Percentiles rank a stretch among this genome's conserved stretches.
phyloP scores from a whole-genome alignment of 208 protist species.

The Acanthamoeba sp. region DNA sequence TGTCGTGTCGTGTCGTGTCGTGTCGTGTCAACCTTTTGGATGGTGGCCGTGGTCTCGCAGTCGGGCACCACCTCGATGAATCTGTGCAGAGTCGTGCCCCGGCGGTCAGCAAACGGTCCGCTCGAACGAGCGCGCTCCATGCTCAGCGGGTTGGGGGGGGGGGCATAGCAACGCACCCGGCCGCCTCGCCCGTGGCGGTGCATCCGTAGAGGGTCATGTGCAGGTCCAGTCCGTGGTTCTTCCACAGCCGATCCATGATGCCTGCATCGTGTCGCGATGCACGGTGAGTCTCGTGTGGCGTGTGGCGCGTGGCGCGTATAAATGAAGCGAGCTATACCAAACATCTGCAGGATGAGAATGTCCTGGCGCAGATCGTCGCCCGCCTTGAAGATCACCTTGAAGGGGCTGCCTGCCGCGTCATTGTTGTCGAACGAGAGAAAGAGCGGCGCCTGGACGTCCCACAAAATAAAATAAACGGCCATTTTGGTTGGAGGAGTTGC shows the following conservation, averaged over 20 bases:
- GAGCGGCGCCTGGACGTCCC: neutral
- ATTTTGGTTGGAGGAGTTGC: too few relatives aligned
- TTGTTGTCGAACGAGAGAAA: neutral
- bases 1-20: too few relatives aligned
- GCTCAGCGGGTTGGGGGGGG: too few relatives aligned
- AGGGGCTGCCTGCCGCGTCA: slow-evolving; percentile 87
- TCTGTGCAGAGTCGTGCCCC: too few relatives aligned
- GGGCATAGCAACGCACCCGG: slow-evolving; percentile 72
- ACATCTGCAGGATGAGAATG: slow-evolving; percentile 88
- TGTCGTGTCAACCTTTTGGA: slow-evolving; percentile 79
- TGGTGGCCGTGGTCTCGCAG: slow-evolving; percentile 85
- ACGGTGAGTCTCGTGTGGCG: too few relatives aligned
- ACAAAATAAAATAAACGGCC: too few relatives aligned
- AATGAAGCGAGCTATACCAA: slow-evolving; percentile 41
- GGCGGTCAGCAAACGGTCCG: too few relatives aligned
- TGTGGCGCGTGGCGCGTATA: too few relatives aligned
- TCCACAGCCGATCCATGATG: slow-evolving; percentile 82
- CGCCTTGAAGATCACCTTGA: slow-evolving; percentile 88
- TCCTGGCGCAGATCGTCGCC: slow-evolving; percentile 92
- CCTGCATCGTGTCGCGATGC: too few relatives aligned
- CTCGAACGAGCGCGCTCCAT: too few relatives aligned
- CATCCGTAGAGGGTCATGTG: slow-evolving; percentile 83
- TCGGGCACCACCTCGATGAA: slow-evolving; percentile 90
- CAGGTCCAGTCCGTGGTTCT: slow-evolving; percentile 81
- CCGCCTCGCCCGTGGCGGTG: slow-evolving; percentile 86